Percentiles rank a stretch among this genome's conserved stretches.
Evolutionary conservation across 257 asterid genomes (phyloP).

Genomic region (Primulina eburnea): DNA sequence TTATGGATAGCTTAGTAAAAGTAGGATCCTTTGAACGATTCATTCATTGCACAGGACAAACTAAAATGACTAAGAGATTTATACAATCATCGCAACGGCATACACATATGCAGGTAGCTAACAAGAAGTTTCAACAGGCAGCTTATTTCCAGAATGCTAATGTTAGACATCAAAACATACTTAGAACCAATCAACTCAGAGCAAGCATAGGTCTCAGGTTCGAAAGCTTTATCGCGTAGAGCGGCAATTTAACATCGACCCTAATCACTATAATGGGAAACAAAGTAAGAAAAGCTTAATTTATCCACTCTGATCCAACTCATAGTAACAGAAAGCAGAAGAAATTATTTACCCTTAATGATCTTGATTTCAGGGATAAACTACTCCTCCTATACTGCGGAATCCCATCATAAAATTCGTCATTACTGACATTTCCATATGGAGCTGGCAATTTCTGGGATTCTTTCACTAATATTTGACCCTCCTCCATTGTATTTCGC

Average conservation of each 20-base stretch:
- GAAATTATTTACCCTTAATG: constrained; percentile 39
- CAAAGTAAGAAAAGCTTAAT: background rate
- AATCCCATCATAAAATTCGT: constrained; percentile 75
- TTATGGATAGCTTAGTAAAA: background rate
- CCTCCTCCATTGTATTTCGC: constrained; percentile 24
- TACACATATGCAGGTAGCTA: background rate
- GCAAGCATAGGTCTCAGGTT: background rate
- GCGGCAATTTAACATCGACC: background rate
- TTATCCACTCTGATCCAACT: background rate
- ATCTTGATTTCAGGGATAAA: constrained; percentile 47
- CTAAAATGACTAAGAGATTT: background rate
- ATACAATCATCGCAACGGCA: background rate
- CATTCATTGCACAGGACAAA: background rate
- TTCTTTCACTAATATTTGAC: constrained; percentile 20
- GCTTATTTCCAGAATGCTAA: background rate
- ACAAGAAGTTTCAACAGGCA: background rate
- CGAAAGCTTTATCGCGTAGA: background rate
- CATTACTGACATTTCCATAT: constrained; percentile 39
- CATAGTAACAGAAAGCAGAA: background rate
- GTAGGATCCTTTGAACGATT: background rate
- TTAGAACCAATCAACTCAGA: constrained; percentile 6
- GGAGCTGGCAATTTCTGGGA: constrained; percentile 31
- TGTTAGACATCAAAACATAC: background rate
- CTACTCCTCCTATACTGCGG: constrained; percentile 53
- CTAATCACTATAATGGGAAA: constrained; percentile 6